Conservation (phyloP, 805 yeast genomes). For the Candida sonorensis region DNA sequence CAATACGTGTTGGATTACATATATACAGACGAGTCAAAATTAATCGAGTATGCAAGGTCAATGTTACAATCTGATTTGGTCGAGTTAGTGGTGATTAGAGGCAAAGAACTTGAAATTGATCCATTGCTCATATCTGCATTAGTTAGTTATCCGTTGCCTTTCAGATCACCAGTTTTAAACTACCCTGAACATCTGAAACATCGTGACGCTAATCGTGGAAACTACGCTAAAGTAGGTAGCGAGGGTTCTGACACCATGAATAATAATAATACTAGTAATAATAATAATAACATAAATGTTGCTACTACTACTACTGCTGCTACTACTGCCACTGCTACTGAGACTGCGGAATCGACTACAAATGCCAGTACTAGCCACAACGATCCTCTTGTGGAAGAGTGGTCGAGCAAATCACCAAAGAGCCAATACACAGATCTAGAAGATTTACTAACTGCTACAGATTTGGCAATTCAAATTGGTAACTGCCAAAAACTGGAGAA, state of each 20-base stretch:
- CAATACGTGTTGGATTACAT: conserved; percentile 2
- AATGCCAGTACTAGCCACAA: no score
- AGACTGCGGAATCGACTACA: no score
- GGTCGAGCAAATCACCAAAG: neutral
- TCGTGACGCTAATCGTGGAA: no score
- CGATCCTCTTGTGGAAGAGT: no score
- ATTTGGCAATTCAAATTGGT: conserved; percentile 1
- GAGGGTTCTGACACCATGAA: no score
- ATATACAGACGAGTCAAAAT: conserved; percentile 1
- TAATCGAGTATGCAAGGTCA: conserved; percentile 1
- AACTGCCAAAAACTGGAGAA: conserved; percentile 1
- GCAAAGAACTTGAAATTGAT: conserved; percentile 2
- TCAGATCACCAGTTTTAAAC: conserved; percentile 1
- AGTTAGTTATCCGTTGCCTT: neutral
- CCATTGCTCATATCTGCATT: no score
- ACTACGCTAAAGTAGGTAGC: no score
- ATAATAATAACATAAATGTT: no score
- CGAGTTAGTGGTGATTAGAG: conserved; percentile 1
- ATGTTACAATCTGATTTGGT: neutral
- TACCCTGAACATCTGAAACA: no score
- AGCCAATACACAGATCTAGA: neutral
- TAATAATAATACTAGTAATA: no score
- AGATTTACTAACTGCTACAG: neutral
- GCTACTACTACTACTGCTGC: no score
- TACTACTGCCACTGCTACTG: no score